These are phyloP conservation scores for Mucor saturninus DNA, from an alignment of 371 early-diverging fungal species.

Conservation along the genomic window DNA sequence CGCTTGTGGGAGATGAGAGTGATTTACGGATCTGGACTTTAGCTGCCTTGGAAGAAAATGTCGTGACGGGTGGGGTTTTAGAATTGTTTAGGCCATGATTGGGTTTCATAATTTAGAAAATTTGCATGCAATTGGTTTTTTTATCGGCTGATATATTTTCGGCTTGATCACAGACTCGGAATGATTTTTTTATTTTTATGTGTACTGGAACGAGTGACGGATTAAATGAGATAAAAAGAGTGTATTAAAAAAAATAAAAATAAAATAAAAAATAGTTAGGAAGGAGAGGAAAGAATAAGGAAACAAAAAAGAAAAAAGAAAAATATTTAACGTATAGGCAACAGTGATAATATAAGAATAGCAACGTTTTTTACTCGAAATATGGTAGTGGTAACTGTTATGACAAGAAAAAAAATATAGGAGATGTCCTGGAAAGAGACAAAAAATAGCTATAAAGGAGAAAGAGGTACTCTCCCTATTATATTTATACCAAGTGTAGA, in stretches of 20 bases:
- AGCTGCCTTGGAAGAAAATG: conserved; percentile 9
- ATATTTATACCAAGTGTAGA: conserved; percentile 6
- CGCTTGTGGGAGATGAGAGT: conserved; percentile 22
- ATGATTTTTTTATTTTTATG: not conserved
- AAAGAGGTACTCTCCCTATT: conserved; percentile 1
- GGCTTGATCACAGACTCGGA: not conserved
- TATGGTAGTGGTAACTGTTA: not conserved
- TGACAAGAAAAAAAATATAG: conserved; percentile 1
- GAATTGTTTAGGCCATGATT: conserved; percentile 1
- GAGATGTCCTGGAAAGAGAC: not conserved
- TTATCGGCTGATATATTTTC: not conserved
- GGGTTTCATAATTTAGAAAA: not conserved
- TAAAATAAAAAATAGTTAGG: conserved; percentile 9
- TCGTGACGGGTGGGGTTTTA: not conserved
- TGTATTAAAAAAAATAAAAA: not conserved
- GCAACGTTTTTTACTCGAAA: not conserved
- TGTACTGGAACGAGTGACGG: conserved; percentile 4
- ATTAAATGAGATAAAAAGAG: conserved; percentile 29
- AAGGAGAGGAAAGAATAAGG: conserved; percentile 1
- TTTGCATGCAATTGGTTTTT: not conserved
- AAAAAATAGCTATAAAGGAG: not conserved
- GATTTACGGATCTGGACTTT: conserved; percentile 22
- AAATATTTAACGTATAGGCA: not conserved
- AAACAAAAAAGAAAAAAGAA: not conserved
- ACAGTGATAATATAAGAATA: not conserved